A percentile compares a stretch with the other conserved stretches of the same genome.
phyloP scores from a whole-genome alignment of 345 rosid species.

The Erysimum cheiranthoides region DNA sequence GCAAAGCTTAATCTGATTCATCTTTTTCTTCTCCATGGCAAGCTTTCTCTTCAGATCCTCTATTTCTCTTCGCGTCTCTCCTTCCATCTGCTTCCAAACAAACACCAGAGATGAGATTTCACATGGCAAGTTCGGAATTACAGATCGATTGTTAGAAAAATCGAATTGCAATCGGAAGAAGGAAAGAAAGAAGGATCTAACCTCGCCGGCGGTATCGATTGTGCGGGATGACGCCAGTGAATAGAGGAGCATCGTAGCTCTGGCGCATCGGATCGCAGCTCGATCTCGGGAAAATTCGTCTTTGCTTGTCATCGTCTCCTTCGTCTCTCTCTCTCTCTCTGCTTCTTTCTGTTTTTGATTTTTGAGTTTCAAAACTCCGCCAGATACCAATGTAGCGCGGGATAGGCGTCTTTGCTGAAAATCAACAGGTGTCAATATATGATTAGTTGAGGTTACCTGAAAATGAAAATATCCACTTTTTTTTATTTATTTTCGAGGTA shows the following conservation, averaged over 20 bases:
- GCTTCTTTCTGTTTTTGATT: slow-evolving; percentile 19
- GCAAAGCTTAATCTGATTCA: slow-evolving; percentile 34
- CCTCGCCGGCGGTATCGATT: slow-evolving; percentile 33
- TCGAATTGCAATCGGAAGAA: not conserved
- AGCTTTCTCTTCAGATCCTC: slow-evolving; percentile 41
- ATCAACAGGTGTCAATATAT: slow-evolving; percentile 21
- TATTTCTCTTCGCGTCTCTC: slow-evolving; percentile 27
- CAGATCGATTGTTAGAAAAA: not conserved
- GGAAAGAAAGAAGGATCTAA: slow-evolving; percentile 1
- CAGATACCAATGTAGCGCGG: slow-evolving; percentile 18
- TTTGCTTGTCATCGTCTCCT: slow-evolving; percentile 31
- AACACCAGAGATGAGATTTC: slow-evolving; percentile 10
- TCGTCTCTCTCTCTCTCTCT: slow-evolving; percentile 18
- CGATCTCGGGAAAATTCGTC: slow-evolving; percentile 31
- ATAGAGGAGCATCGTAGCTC: slow-evolving; percentile 43
- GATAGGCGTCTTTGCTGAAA: not conserved
- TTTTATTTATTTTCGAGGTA: not conserved
- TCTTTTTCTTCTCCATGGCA: slow-evolving; percentile 28
- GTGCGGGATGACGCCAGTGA: slow-evolving; percentile 35
- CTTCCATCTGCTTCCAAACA: slow-evolving; percentile 20
- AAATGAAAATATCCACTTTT: not conserved
- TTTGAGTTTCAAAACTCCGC: slow-evolving; percentile 28
- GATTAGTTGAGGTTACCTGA: not conserved
- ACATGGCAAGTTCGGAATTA: not conserved
- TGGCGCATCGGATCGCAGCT: slow-evolving; percentile 40